Evolutionary conservation across 78 protist genomes (phyloP), one percentile per base, ranked within the genome.

Genomic region (Dictyostelium intermedium): DNA sequence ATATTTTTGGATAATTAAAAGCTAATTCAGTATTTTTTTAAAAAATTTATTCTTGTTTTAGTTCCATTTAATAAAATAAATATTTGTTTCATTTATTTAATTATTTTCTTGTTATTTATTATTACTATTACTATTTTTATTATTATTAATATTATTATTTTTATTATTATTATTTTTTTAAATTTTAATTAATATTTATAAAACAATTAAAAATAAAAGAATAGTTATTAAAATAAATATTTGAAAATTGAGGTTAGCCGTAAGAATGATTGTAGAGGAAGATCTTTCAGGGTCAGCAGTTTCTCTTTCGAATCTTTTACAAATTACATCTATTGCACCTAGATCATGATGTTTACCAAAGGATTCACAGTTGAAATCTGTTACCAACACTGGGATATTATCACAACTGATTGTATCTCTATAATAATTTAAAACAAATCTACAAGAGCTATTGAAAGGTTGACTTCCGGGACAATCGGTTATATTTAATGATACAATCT

Each of bases 331-430:
- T 5, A 70, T 70, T 70, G 77, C 77, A 27, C 77, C 77, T 32
- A 70, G 35, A 70, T 70, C 77, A 32, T 70, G 77, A 70, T 70
- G 77, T 70, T 70, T 70, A 14, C 77, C 77, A 70, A 70, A 70
- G 0, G 35, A 32, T 32, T 14, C 43, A 70, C 77, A 70, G 32
- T 7, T 32, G 37, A 70, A 70, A 70, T 70, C 77, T 0, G 77
- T 70, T 0, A 70, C 77, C 16, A 70, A 32, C 1, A 70, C 77
- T 30, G 77, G 77, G 14, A 32, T 70, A 70, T 70, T 70, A 32
- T 70, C 77, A 70, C 77, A 70, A 27, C 13, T 13, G 10, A 70
- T 32, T 11, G 77, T 70, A 30, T 70, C 77, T 32, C 41, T 70
- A 14, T 32, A 70, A 30, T 70, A 70, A 32, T 70, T 70, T 11